Percentiles rank a stretch among this genome's conserved stretches.
Conservation (phyloP, 2,329 filamentous ascomycete genomes). For the Epichloe uncinata region DNA sequence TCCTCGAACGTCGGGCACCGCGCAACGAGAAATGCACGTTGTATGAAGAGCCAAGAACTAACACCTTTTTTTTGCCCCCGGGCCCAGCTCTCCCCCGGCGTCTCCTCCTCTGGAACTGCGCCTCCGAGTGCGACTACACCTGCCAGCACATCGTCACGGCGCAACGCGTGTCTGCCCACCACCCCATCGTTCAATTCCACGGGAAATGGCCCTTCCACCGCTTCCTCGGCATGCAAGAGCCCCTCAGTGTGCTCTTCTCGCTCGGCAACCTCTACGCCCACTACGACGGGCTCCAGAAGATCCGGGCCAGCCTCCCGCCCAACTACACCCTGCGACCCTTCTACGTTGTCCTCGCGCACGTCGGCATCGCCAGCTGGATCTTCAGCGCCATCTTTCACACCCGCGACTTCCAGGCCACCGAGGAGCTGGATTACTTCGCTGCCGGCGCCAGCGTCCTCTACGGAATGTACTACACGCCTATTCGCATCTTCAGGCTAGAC, state of each 20-base stretch:
- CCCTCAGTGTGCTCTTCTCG: constrained; percentile 85
- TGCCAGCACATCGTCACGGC: constrained; percentile 89
- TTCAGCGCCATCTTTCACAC: constrained; percentile 90
- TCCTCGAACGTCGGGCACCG: too few relatives aligned
- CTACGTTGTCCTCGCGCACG: constrained; percentile 67
- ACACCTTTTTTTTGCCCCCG: not conserved
- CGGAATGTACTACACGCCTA: constrained; percentile 71
- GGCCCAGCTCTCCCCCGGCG: constrained; percentile 64
- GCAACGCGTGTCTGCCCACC: constrained; percentile 50
- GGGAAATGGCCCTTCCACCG: constrained; percentile 97
- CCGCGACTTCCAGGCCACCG: constrained; percentile 70
- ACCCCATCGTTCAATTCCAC: constrained; percentile 79
- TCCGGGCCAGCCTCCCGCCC: constrained; percentile 57
- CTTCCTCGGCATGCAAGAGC: constrained; percentile 86
- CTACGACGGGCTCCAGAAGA: constrained; percentile 56
- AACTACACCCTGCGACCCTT: constrained; percentile 66
- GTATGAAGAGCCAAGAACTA: not conserved
- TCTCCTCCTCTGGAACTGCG: constrained; percentile 83
- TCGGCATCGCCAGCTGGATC: constrained; percentile 72
- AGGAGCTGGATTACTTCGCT: constrained; percentile 93
- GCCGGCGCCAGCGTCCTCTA: constrained; percentile 85
- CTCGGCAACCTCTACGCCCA: constrained; percentile 85
- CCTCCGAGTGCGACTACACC: constrained; percentile 90
- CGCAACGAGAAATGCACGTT: not conserved
- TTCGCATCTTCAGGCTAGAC: constrained; percentile 77